Conservation (phyloP, 805 yeast genomes). For the Candida sonorensis region DNA sequence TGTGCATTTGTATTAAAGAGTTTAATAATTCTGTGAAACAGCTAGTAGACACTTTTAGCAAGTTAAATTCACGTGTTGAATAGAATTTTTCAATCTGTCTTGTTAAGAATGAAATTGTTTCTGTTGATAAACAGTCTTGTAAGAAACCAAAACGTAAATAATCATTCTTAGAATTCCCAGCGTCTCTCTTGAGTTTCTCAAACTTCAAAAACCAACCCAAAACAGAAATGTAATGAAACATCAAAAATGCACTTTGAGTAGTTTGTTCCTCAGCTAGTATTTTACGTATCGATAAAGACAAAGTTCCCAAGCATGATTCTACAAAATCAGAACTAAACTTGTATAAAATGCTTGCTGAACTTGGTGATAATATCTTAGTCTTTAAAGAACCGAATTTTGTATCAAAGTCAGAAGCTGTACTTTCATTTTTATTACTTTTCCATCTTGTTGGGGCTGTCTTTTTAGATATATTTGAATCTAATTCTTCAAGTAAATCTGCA, state of each 20-base stretch:
- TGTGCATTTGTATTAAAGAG: slow-evolving; percentile 31
- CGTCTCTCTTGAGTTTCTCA: slow-evolving; percentile 38
- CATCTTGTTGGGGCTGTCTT: slow-evolving; percentile 37
- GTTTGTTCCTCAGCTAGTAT: slow-evolving; percentile 24
- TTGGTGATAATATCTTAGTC: slow-evolving; percentile 20
- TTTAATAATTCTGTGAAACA: slow-evolving; percentile 59
- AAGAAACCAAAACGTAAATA: slow-evolving; percentile 18
- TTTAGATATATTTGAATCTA: slow-evolving; percentile 58
- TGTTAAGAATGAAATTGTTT: slow-evolving; percentile 46
- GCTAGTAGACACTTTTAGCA: slow-evolving; percentile 64
- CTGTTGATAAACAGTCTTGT: slow-evolving; percentile 49
- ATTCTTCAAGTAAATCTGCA: slow-evolving; percentile 47
- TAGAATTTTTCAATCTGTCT: slow-evolving; percentile 32
- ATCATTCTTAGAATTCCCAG: slow-evolving; percentile 25
- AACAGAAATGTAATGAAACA: slow-evolving; percentile 48
- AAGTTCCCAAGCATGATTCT: slow-evolving; percentile 69
- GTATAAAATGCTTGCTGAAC: background rate
- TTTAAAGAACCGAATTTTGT: slow-evolving; percentile 18
- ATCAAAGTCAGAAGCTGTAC: slow-evolving; percentile 24
- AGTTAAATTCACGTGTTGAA: slow-evolving; percentile 43
- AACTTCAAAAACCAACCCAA: slow-evolving; percentile 72
- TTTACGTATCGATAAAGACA: slow-evolving; percentile 45
- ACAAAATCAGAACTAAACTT: slow-evolving; percentile 51
- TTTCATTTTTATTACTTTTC: slow-evolving; percentile 13
- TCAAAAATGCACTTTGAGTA: slow-evolving; percentile 19